These are phyloP conservation scores for Pleurotus ostreatus DNA, from an alignment of 768 basidiomycete genomes.

Conservation along the genomic window DNA sequence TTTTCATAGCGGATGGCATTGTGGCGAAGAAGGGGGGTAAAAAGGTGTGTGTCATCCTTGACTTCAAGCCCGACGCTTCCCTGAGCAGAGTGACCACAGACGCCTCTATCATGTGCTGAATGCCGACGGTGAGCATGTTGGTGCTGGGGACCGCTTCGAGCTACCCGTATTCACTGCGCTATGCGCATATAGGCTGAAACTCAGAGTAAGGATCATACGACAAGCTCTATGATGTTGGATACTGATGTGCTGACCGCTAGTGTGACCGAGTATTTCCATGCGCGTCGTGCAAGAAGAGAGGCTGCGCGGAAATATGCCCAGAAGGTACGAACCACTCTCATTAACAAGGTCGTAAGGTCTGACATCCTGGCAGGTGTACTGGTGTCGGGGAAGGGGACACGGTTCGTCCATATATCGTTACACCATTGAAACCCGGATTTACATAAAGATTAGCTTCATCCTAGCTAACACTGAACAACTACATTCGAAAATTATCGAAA, in stretches of 20 bases:
- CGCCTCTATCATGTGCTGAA: conserved; percentile 60
- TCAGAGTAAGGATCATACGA: conserved; percentile 39
- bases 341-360: neutral
- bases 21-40: conserved; percentile 42
- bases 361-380: conserved; percentile 42
- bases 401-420: conserved; percentile 19
- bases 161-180: conserved; percentile 3
- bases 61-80: neutral
- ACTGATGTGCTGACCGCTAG: conserved; percentile 20
- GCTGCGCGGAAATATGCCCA: conserved; percentile 64
- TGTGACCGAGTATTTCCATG: conserved; percentile 52
- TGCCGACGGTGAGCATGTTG: conserved; percentile 45
- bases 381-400: conserved; percentile 62
- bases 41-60: conserved; percentile 31
- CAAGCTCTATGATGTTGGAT: conserved; percentile 7
- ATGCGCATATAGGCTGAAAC: conserved; percentile 38
- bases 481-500: conserved; percentile 60
- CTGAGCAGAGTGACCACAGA: conserved; percentile 21
- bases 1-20: conserved; percentile 48
- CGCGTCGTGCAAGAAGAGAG: conserved; percentile 49
- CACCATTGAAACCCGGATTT: neutral
- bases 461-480: conserved; percentile 66
- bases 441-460: conserved; percentile 38
- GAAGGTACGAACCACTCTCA: conserved; percentile 36
- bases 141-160: neutral